Evolutionary conservation across 2,329 filamentous ascomycete genomes (phyloP), one percentile per base, ranked within the genome.

Genomic region (Trichoderma breve): DNA sequence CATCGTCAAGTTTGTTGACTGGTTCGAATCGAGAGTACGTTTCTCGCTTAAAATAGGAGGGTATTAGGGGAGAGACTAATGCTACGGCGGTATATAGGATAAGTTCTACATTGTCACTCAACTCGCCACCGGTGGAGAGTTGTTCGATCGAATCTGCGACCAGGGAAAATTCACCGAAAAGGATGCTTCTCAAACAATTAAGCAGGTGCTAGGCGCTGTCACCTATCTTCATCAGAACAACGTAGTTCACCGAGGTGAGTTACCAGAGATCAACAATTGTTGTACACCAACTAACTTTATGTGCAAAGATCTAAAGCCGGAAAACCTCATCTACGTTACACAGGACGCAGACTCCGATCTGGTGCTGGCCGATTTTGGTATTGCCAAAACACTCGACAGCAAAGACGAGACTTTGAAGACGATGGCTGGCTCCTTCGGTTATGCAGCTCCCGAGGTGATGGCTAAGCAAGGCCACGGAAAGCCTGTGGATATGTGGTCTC

Each of bases 101-200:
- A 99, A 99, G 86, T 99, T 97, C 85, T 99, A 99, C 82, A 98
- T 99, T 77, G 95, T 99, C 77, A 99, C 96, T 36, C 92, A 99
- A 83, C 87, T 99, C 71, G 96, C 96, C 55, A 97, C 93, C 0
- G 96, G 96, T 76, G 96, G 96, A 81, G 96, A 99, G 84, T 85
- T 99, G 74, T 99, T 99, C 82, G 96, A 99, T 80, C 92, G 97
- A 71, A 99, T 99, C 78, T 99, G 96, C 84, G 95, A 98, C 80
- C 93, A 97, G 83, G 97, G 96, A 77, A 97, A 94, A 81, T 99
- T 98, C 84, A 99, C 96, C 15, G 96, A 99, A 82, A 98, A 97
- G 84, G 96, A 99, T 84, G 95, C 94, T 14, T 95, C 95, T 24
- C 92, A 96, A 82, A 98, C 95, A 11, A 98, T 99, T 81, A 93